phyloP scores from a whole-genome alignment of 2,329 filamentous ascomycete genomes.

The Exophiala bonariae region DNA sequence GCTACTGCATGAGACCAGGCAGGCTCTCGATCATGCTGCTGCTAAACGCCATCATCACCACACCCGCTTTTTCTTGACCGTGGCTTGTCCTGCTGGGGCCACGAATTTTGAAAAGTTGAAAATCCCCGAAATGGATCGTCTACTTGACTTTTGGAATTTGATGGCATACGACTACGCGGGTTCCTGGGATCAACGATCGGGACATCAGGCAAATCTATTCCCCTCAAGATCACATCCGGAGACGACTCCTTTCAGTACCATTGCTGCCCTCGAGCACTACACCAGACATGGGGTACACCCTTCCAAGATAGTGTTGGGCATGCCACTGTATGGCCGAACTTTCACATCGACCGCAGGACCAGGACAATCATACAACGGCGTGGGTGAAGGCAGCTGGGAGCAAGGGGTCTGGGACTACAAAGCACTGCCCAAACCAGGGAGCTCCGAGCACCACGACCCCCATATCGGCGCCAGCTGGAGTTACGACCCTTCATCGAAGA shows the following conservation, averaged over 20 bases:
- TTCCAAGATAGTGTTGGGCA: constrained; percentile 80
- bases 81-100: constrained; percentile 47
- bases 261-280: constrained; percentile 71
- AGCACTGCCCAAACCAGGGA: constrained; percentile 68
- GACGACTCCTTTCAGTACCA: constrained; percentile 76
- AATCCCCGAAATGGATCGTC: constrained; percentile 63
- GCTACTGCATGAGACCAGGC: constrained; percentile 43
- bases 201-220: constrained; percentile 80
- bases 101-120: constrained; percentile 64
- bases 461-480: constrained; percentile 71
- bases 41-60: constrained; percentile 16
- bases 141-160: constrained; percentile 74
- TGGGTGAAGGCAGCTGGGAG: constrained; percentile 82
- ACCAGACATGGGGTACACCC: constrained; percentile 60
- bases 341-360: constrained; percentile 77
- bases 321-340: constrained; percentile 87
- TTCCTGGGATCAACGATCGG: constrained; percentile 70
- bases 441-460: constrained; percentile 64
- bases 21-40: constrained; percentile 30
- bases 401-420: constrained; percentile 87
- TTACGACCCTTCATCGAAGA: constrained; percentile 63
- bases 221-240: constrained; percentile 56
- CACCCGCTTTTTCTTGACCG: constrained; percentile 24
- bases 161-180: constrained; percentile 92
- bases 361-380: constrained; percentile 67